Evolutionary conservation across 306 rosid genomes (phyloP), one percentile per base, ranked within the genome.

Genomic region (Lathyrus aphaca): DNA sequence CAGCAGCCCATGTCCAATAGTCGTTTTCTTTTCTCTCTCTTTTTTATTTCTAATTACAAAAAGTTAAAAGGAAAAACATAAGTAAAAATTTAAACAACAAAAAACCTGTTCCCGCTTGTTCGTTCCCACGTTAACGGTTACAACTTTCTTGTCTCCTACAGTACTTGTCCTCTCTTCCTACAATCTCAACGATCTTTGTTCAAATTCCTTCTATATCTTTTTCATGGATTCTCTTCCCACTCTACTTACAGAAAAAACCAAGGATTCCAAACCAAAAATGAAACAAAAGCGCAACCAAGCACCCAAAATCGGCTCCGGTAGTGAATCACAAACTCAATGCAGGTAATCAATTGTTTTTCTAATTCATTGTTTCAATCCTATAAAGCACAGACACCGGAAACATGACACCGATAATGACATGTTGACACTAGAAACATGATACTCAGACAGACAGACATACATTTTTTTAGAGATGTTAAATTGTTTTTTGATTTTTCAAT

Each of bases 71-170:
- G 17, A 3, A 17, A 8, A 5, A 48, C 1, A n/a, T n/a, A n/a
- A 3, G 3, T 14, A 35, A 16, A 59, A 35, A 30, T 23, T 5
- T 1, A 14, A 19, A 5, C 19, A 21, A 17, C 1, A 16, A 53
- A 74, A 13, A 21, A 66, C 44, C 80, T 59, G 71, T 69, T 76
- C 76, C 81, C 80, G 71, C 80, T 18, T 4, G 23, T 42, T 6
- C 40, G 25, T 10, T 61, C 14, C 8, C 8, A 69, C 66, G 49
- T 66, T 62, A 43, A 62, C 66, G 58, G 76, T 69, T 43, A 69
- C 59, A 76, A 27, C 58, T 23, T 9, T 18, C 32, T 0, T 38
- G 32, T 38, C 67, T 39, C 6, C 10, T 39, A 38, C 16, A 0
- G 10, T 35, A 5, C 39, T 10, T 38, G 25, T 4, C 5, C 48